A percentile compares a stretch with the other conserved stretches of the same genome.
These are phyloP conservation scores for Saccharum spontaneum DNA, from an alignment of 176 grass and related monocot genomes.

Conservation along the genomic window DNA sequence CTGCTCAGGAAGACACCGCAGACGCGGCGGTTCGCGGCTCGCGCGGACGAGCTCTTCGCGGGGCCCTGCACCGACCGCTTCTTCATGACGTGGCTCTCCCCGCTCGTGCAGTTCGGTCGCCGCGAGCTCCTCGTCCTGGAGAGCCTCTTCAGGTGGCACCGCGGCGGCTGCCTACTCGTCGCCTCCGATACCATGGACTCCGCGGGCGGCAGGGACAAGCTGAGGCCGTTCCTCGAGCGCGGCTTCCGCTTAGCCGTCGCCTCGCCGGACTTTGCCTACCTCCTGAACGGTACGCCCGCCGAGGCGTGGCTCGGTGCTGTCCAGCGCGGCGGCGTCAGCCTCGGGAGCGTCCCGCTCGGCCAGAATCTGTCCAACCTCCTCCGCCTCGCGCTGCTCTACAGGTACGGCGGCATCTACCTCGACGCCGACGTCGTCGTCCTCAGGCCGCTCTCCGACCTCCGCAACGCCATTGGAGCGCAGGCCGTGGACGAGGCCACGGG, in stretches of 20 bases:
- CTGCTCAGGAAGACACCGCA: conserved; percentile 30
- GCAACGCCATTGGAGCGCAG: conserved; percentile 81
- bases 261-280: conserved; percentile 61
- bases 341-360: conserved; percentile 64
- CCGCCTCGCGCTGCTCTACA: conserved; percentile 66
- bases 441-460: conserved; percentile 44
- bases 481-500: conserved; percentile 48
- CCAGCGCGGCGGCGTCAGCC: conserved; percentile 46
- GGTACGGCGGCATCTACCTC: conserved; percentile 76
- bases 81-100: conserved; percentile 86
- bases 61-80: conserved; percentile 51
- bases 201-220: conserved; percentile 30
- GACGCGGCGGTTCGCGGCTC: conserved; percentile 44
- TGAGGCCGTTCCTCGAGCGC: conserved; percentile 58
- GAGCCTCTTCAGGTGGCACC: conserved; percentile 85
- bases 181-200: conserved; percentile 79
- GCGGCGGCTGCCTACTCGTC: conserved; percentile 67
- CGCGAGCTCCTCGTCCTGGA: conserved; percentile 73
- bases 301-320: conserved; percentile 51
- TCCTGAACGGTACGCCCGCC: conserved; percentile 55
- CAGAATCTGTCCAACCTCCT: conserved; percentile 97
- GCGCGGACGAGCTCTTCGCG: conserved; percentile 49
- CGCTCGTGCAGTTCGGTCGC: conserved; percentile 56
- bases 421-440: conserved; percentile 82
- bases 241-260: conserved; percentile 51